These are phyloP conservation scores for Xylariaceae sp. DNA, from an alignment of 2,329 filamentous ascomycete species.

Conservation along the genomic window DNA sequence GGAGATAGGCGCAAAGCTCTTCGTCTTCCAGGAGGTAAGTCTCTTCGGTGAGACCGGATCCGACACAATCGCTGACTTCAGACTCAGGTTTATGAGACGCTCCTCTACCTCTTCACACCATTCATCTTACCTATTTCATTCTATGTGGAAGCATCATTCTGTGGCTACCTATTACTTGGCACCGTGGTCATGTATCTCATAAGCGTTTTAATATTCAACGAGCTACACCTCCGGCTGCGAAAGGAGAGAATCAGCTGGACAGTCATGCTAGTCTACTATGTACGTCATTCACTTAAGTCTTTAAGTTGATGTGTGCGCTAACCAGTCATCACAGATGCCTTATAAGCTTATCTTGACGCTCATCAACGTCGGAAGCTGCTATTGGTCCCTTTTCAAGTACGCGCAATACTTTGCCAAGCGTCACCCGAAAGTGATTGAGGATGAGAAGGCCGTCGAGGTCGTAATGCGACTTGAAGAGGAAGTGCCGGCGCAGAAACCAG, in stretches of 20 bases:
- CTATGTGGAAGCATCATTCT: constrained; percentile 34
- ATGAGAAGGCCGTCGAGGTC: constrained; percentile 25
- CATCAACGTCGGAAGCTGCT: constrained; percentile 39
- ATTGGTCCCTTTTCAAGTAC: constrained; percentile 39
- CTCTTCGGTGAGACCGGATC: neutral
- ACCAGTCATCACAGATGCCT: constrained; percentile 19
- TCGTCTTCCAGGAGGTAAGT: constrained; percentile 41
- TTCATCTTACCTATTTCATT: constrained; percentile 42
- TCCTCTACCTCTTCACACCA: constrained; percentile 40
- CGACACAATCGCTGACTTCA: neutral
- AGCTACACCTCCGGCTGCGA: constrained; percentile 40
- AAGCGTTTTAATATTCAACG: constrained; percentile 43
- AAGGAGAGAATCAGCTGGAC: constrained; percentile 37
- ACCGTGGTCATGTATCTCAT: constrained; percentile 38
- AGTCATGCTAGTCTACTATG: constrained; percentile 36
- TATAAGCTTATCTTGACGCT: constrained; percentile 40
- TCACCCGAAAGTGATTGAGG: constrained; percentile 44
- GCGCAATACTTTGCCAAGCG: constrained; percentile 41
- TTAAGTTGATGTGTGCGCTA: neutral
- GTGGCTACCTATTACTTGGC: constrained; percentile 31
- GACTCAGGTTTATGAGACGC: constrained; percentile 33
- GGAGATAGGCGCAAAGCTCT: constrained; percentile 46
- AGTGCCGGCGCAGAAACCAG: neutral
- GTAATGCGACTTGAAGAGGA: constrained; percentile 14
- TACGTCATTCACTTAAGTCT: neutral